Conservation (phyloP, 805 yeast genomes). For the Sugiyamaella qingdaonensis region DNA sequence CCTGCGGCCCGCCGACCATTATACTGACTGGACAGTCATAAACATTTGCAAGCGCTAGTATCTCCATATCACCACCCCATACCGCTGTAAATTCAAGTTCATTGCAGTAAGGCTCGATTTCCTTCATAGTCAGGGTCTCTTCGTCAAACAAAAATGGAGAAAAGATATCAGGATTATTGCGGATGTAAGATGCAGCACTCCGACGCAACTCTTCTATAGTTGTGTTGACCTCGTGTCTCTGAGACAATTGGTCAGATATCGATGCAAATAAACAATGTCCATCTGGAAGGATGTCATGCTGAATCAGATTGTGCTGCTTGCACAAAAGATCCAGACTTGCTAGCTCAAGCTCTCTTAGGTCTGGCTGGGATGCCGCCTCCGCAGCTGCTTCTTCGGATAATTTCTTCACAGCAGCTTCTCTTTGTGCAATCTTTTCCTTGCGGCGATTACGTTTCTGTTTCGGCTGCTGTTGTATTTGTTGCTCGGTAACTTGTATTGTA, state of each 20-base stretch:
- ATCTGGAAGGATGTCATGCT: conserved; percentile 77
- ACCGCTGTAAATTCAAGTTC: conserved; percentile 72
- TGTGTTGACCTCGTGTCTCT: conserved; percentile 43
- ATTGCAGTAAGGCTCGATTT: conserved; percentile 62
- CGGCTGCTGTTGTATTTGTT: conserved; percentile 11
- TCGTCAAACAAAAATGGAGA: conserved; percentile 83
- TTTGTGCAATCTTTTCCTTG: conserved; percentile 72
- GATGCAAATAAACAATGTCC: conserved; percentile 93
- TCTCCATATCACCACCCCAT: conserved; percentile 97
- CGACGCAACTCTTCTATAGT: conserved; percentile 55
- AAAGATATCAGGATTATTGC: conserved; percentile 61
- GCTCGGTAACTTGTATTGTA: background rate
- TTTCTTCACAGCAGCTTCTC: conserved; percentile 64
- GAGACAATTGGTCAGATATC: conserved; percentile 66
- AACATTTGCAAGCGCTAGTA: conserved; percentile 71
- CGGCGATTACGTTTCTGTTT: conserved; percentile 66
- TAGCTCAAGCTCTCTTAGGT: conserved; percentile 66
- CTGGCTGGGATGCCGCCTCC: conserved; percentile 66
- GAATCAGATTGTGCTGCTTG: conserved; percentile 42
- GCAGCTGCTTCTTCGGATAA: conserved; percentile 61
- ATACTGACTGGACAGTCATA: conserved; percentile 72
- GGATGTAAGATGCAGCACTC: conserved; percentile 63
- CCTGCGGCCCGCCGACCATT: conserved; percentile 64
- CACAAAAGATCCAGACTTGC: conserved; percentile 59
- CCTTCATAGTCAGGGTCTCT: conserved; percentile 55